Conservation (phyloP, 2,329 filamentous ascomycete genomes). For the Elsinoe necatrix region DNA sequence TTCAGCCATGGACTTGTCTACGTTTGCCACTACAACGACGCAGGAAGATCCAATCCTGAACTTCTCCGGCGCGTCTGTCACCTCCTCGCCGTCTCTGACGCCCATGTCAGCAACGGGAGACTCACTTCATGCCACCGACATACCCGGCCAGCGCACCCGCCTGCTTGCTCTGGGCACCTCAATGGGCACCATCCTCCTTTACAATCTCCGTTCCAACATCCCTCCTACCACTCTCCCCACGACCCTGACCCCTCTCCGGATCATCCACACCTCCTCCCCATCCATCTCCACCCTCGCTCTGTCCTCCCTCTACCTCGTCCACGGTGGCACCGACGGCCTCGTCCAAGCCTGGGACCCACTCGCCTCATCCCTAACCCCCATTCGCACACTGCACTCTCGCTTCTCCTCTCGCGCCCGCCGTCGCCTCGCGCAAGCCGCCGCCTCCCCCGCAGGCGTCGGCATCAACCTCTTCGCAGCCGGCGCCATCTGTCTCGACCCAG, state of each 20-base stretch:
- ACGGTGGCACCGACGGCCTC: conserved; percentile 88
- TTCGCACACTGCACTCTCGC: conserved; percentile 78
- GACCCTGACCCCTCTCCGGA: conserved; percentile 60
- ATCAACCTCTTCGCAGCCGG: conserved; percentile 74
- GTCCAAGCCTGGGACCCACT: conserved; percentile 97
- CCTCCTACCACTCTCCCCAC: conserved; percentile 48
- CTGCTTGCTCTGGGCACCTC: conserved; percentile 75
- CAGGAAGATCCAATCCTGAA: conserved; percentile 69
- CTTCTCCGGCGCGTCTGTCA: conserved; percentile 46
- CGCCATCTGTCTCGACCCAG: conserved; percentile 77
- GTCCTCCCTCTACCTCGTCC: conserved; percentile 78
- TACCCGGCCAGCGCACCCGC: conserved; percentile 77
- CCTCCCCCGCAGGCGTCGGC: conserved; percentile 58
- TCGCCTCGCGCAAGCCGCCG: conserved; percentile 58
- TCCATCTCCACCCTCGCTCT: conserved; percentile 75
- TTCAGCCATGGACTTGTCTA: conserved; percentile 65
- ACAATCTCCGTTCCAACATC: conserved; percentile 67
- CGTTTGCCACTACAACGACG: conserved; percentile 59
- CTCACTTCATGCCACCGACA: conserved; percentile 45
- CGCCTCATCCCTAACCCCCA: conserved; percentile 65
- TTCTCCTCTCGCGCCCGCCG: conserved; percentile 76
- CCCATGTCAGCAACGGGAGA: conserved; percentile 42
- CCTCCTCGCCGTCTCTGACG: conserved; percentile 47
- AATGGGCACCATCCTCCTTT: conserved; percentile 67
- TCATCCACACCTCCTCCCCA: conserved; percentile 84